Evolutionary conservation across 768 basidiomycete genomes (phyloP).

Genomic region (Mycena crocata): DNA sequence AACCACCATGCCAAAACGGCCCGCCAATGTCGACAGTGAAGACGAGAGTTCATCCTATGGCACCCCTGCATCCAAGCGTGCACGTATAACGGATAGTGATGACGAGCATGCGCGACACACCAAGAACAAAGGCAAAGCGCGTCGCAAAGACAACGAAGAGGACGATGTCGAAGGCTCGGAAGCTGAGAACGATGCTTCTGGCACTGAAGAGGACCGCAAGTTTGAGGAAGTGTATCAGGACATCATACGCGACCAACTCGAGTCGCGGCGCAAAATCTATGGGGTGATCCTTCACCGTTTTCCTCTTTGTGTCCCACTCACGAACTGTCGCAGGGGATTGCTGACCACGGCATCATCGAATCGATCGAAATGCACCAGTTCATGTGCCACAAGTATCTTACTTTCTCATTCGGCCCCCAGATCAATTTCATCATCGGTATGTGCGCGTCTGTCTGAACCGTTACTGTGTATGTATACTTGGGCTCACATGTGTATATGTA

Average conservation of each 20-base stretch:
- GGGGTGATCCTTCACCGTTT: slow-evolving; percentile 52
- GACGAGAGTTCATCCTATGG: slow-evolving; percentile 44
- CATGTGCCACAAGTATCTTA: slow-evolving; percentile 93
- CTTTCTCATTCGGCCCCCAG: slow-evolving; percentile 89
- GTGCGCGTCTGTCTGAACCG: slow-evolving; percentile 39
- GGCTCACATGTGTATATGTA: slow-evolving; percentile 20
- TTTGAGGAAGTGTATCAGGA: slow-evolving; percentile 74
- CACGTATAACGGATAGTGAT: slow-evolving; percentile 51
- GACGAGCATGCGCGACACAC: slow-evolving; percentile 43
- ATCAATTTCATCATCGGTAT: slow-evolving; percentile 97
- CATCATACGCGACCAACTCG: slow-evolving; percentile 65
- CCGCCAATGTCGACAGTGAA: slow-evolving; percentile 56
- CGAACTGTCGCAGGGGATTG: slow-evolving; percentile 67
- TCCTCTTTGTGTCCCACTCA: slow-evolving; percentile 2
- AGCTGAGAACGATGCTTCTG: slow-evolving; percentile 48
- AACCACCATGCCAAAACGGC: slow-evolving; percentile 66
- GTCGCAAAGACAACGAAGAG: too few relatives aligned
- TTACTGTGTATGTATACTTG: neutral
- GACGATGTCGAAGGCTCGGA: slow-evolving; percentile 48
- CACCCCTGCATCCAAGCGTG: slow-evolving; percentile 56
- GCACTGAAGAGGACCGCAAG: slow-evolving; percentile 68
- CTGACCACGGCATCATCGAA: slow-evolving; percentile 91
- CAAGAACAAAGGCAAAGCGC: slow-evolving; percentile 49
- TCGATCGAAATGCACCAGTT: slow-evolving; percentile 90
- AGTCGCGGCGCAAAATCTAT: slow-evolving; percentile 56